Conservation (phyloP, 2,329 filamentous ascomycete genomes). For the Aspergillus neotritici region DNA sequence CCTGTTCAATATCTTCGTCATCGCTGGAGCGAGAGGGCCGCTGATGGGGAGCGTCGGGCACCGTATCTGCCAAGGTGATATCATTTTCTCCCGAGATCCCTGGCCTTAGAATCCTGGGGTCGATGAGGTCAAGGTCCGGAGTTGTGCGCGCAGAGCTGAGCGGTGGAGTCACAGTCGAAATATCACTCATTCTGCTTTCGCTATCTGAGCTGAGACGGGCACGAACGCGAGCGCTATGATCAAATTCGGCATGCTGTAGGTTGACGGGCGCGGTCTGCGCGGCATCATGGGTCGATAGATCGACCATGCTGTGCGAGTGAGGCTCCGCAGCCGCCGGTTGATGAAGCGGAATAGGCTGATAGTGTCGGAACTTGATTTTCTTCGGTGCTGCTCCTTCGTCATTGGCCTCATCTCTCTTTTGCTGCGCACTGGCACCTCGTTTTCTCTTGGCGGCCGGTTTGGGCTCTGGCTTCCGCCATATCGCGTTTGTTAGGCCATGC, state of each 20-base stretch:
- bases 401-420: background rate
- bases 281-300: background rate
- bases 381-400: background rate
- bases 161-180: background rate
- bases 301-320: background rate
- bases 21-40: too few species aligned
- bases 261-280: background rate
- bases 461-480: constrained; percentile 2
- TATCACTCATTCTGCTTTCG: background rate
- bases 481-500: constrained; percentile 1
- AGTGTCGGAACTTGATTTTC: background rate
- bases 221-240: background rate
- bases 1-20: too few species aligned
- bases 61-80: too few species aligned
- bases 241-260: background rate
- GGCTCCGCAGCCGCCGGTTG: background rate
- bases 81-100: constrained; percentile 3
- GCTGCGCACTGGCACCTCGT: background rate
- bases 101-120: constrained; percentile 4
- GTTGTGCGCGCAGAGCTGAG: background rate
- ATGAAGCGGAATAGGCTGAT: background rate
- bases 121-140: constrained; percentile 2
- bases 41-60: too few species aligned
- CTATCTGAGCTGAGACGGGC: background rate
- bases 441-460: constrained; percentile 5